Evolutionary conservation across 169 alveolate genomes (phyloP).

Genomic region (Eimeria brunetti): DNA sequence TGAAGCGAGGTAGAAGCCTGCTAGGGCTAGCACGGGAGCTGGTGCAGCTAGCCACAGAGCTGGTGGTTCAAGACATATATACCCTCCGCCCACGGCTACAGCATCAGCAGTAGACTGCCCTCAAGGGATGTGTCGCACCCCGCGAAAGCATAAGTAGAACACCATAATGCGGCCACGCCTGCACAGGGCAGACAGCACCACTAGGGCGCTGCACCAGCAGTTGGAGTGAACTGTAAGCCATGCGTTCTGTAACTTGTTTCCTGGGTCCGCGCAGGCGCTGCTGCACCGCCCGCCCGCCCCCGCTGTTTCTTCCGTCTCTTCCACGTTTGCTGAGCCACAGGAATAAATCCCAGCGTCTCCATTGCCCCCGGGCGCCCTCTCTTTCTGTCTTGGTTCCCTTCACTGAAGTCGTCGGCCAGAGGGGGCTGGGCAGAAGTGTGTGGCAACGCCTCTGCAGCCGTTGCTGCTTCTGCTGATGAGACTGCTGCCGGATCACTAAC

Average conservation of each 20-base stretch:
- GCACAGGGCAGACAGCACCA: neutral
- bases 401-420: constrained; percentile 1
- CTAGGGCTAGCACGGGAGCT: neutral
- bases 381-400: neutral
- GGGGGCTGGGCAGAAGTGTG: neutral
- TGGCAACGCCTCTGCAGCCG: neutral
- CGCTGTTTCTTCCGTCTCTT: constrained; percentile 62
- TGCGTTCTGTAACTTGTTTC: neutral
- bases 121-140: neutral
- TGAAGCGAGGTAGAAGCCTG: neutral
- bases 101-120: constrained; percentile 16
- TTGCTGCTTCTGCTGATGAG: constrained; percentile 14
- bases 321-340: constrained; percentile 65
- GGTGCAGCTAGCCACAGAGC: constrained; percentile 1
- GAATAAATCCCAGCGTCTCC: constrained; percentile 35
- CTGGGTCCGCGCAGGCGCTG: neutral
- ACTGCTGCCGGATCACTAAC: neutral
- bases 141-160: neutral
- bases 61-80: neutral
- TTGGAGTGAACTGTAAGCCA: neutral
- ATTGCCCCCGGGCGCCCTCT: neutral
- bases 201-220: neutral
- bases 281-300: constrained; percentile 10
- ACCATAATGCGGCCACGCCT: neutral
- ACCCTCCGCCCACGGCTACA: neutral